Evolutionary conservation across 2,329 filamentous ascomycete genomes (phyloP).

Genomic region (Monosporascus sp.): DNA sequence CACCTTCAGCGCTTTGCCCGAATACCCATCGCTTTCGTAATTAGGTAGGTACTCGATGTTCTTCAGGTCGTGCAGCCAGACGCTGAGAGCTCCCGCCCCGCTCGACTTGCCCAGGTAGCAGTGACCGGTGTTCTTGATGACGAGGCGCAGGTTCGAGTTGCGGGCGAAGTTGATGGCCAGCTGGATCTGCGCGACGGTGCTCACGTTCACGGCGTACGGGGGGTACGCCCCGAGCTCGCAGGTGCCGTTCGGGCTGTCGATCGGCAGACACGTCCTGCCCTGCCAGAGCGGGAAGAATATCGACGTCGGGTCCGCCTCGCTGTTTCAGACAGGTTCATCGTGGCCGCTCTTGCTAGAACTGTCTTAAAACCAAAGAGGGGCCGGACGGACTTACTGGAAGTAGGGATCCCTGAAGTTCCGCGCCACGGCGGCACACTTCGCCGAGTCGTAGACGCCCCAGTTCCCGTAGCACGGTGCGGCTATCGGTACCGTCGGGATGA

Average conservation of each 20-base stretch:
- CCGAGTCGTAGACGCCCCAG: neutral
- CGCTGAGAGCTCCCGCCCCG: constrained; percentile 22
- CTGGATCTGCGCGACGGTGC: neutral
- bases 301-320: neutral
- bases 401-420: neutral
- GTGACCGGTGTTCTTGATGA: constrained; percentile 18
- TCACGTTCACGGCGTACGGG: constrained; percentile 1
- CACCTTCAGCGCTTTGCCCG: constrained; percentile 19
- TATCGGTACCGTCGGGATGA: neutral
- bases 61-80: constrained; percentile 29
- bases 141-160: constrained; percentile 10
- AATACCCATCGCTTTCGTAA: constrained; percentile 16
- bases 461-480: neutral
- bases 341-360: neutral
- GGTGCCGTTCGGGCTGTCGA: neutral
- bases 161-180: constrained; percentile 9
- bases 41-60: constrained; percentile 12
- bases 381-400: neutral
- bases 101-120: constrained; percentile 28
- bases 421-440: neutral
- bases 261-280: neutral
- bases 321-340: neutral
- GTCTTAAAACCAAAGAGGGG: neutral
- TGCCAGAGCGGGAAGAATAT: neutral
- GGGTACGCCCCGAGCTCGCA: neutral